Evolutionary conservation across 139 green algal species (phyloP), one percentile per base, ranked within the genome.

Genomic region (Chlamydomonas incerta): DNA sequence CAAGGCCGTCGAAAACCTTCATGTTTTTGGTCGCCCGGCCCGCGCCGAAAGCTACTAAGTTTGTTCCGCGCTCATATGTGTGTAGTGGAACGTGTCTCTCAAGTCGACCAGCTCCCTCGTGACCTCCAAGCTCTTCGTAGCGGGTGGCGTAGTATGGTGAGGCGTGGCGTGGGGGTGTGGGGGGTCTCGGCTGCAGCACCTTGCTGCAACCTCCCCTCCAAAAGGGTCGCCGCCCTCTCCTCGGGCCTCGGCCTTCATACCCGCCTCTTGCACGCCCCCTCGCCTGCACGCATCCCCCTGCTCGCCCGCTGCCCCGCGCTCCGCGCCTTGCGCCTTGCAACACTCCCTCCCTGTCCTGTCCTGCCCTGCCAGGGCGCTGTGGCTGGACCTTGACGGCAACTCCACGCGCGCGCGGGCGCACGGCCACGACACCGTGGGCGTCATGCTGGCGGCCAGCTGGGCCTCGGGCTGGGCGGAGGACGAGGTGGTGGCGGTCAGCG

Each of bases 311-410:
- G n/a, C n/a, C n/a, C n/a, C n/a, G n/a, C n/a, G n/a, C n/a, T n/a
- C n/a, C n/a, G n/a, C n/a, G n/a, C n/a, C n/a, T n/a, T n/a, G n/a
- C n/a, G n/a, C n/a, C n/a, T n/a, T n/a, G n/a, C n/a, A n/a, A n/a
- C n/a, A n/a, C n/a, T n/a, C n/a, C n/a, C n/a, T n/a, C n/a, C n/a
- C n/a, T n/a, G n/a, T n/a, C n/a, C n/a, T n/a, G n/a, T n/a, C n/a
- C n/a, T n/a, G n/a, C n/a, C n/a, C n/a, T n/a, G n/a, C n/a, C 66
- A 82, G 74, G 75, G 58, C 75, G n/a, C 26, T 82, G 2, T 82
- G 75, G 75, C 75, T 82, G 28, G 75, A 82, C n/a, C 29, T 82
- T 6, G 75, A 72, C 5, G 6, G 24, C 24, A 41, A 72, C 75
- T 73, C 60, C 13, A n/a, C 28, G 2, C 75, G 55, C 37, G 60